Evolutionary conservation across 495 filamentous ascomycete species (phyloP).

Genomic region (Cenococcum geophilum): DNA sequence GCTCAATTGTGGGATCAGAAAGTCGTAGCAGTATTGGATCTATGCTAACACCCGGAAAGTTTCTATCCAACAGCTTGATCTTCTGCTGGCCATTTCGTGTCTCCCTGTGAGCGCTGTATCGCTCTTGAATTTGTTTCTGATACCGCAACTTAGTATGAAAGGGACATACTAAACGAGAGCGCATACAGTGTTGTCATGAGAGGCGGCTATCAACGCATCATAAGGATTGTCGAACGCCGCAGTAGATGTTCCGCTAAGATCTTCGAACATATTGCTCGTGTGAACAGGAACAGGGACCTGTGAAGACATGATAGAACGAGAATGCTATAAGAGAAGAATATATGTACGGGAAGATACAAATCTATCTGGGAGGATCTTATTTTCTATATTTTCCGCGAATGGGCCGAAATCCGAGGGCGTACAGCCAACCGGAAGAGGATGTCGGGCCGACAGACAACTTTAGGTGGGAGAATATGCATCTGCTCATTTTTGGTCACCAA

Average conservation of each 20-base stretch:
- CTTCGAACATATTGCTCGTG: slow-evolving; percentile 35
- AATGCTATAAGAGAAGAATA: not conserved
- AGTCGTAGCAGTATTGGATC: slow-evolving; percentile 71
- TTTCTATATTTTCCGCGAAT: too few species aligned
- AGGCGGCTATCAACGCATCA: slow-evolving; percentile 58
- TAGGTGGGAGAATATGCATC: too few species aligned
- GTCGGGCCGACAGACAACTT: not conserved
- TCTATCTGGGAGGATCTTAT: not conserved
- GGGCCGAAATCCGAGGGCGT: not conserved
- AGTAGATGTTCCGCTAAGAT: slow-evolving; percentile 32
- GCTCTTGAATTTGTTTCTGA: slow-evolving; percentile 62
- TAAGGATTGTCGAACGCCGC: slow-evolving; percentile 59
- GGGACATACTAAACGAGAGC: not conserved
- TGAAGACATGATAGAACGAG: not conserved
- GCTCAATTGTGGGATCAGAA: slow-evolving; percentile 51
- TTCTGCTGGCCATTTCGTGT: slow-evolving; percentile 67
- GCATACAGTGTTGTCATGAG: slow-evolving; percentile 36
- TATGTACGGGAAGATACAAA: not conserved
- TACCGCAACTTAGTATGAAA: not conserved
- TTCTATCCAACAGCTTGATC: slow-evolving; percentile 56
- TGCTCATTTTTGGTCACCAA: too few species aligned
- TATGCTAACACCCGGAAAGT: slow-evolving; percentile 64
- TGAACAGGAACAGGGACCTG: slow-evolving; percentile 1
- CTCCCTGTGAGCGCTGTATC: slow-evolving; percentile 66
- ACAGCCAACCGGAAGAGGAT: not conserved